Conservation (phyloP, 768 basidiomycete species). For the Sutorius australiensis region DNA sequence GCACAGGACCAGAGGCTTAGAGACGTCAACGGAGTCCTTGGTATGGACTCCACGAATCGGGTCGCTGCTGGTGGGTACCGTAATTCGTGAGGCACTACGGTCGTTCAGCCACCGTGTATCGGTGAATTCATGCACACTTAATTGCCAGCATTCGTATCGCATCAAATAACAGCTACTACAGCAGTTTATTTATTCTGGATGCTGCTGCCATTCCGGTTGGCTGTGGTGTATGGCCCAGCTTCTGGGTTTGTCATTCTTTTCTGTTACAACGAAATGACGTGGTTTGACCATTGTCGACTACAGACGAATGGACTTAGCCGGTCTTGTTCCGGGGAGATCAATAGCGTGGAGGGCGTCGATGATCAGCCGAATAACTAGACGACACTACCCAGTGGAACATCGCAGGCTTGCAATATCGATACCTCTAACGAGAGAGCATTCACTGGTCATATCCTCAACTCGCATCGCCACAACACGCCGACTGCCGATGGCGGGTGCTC, state of each 20-base stretch:
- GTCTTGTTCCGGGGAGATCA: conserved; percentile 60
- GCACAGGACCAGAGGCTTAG: conserved; percentile 53
- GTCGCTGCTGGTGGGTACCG: conserved; percentile 51
- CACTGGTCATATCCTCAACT: conserved; percentile 21
- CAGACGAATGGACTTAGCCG: conserved; percentile 49
- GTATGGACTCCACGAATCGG: conserved; percentile 52
- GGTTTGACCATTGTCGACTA: neutral
- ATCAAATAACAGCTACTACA: conserved; percentile 52
- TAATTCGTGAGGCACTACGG: conserved; percentile 37
- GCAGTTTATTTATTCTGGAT: conserved; percentile 72
- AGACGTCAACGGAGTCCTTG: conserved; percentile 53
- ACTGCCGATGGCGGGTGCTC: conserved; percentile 47
- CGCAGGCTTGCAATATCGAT: conserved; percentile 30
- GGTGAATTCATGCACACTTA: neutral
- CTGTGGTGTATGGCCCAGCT: conserved; percentile 60
- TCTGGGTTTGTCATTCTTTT: conserved; percentile 35
- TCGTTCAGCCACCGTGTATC: neutral
- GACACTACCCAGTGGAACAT: conserved; percentile 56
- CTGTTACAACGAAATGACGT: neutral
- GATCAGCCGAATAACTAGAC: conserved; percentile 54
- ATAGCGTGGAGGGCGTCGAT: conserved; percentile 72
- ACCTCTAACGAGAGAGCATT: conserved; percentile 12
- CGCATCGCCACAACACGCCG: conserved; percentile 38
- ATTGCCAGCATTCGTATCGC: conserved; percentile 58
- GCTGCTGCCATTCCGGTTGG: conserved; percentile 66